Conservation (phyloP, 805 yeast genomes). For the Lachancea quebecensis region DNA sequence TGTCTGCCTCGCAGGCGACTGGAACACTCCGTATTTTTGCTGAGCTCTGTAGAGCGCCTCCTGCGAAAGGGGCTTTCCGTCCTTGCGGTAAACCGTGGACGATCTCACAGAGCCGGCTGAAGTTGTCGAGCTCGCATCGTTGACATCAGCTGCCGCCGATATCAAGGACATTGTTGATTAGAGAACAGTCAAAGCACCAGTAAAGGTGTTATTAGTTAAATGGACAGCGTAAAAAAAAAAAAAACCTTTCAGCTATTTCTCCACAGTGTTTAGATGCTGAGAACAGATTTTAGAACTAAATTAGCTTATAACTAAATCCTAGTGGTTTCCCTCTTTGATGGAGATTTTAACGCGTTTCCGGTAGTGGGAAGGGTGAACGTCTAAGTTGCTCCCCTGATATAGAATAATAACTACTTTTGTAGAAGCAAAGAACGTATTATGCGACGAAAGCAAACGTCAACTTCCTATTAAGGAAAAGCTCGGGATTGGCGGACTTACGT, state of each 20-base stretch:
- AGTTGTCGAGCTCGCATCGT: conserved; percentile 3
- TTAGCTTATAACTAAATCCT: no score
- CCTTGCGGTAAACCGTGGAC: conserved; percentile 50
- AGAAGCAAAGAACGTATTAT: background rate
- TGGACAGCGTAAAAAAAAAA: background rate
- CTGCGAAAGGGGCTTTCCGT: conserved; percentile 64
- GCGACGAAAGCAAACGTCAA: background rate
- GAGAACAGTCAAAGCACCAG: background rate
- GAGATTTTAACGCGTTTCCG: background rate
- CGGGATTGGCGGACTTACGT: background rate
- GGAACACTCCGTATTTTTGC: conserved; percentile 58
- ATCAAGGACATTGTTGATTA: conserved; percentile 25
- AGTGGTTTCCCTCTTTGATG: no score
- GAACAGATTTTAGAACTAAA: no score
- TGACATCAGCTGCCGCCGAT: conserved; percentile 18
- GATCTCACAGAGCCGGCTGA: conserved; percentile 9
- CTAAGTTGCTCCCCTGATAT: background rate
- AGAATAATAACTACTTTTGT: background rate
- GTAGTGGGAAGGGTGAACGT: background rate
- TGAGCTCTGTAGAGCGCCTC: conserved; percentile 73
- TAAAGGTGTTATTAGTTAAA: background rate
- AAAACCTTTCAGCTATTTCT: background rate
- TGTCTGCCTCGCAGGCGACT: conserved; percentile 39
- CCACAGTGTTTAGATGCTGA: no score
- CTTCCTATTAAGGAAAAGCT: background rate